Conservation (phyloP, 2,329 filamentous ascomycete species). For the Exophiala spinifera region DNA sequence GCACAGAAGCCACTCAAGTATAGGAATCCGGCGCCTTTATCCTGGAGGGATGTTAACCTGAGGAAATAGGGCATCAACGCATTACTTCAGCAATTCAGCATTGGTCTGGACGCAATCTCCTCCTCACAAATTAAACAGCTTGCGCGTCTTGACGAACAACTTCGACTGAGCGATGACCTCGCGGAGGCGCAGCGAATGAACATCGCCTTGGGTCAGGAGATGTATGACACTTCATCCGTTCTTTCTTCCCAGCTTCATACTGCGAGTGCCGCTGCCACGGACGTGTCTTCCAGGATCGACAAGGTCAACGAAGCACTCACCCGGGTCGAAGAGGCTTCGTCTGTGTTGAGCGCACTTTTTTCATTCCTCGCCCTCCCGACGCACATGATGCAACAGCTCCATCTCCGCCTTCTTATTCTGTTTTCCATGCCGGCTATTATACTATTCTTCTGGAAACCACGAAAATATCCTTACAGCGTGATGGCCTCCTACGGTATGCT, state of each 20-base stretch:
- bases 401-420: slow-evolving; percentile 13
- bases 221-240: slow-evolving; percentile 9
- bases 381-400: slow-evolving; percentile 12
- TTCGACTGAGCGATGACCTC: slow-evolving; percentile 13
- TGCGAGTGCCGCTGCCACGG: slow-evolving; percentile 12
- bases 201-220: slow-evolving; percentile 8
- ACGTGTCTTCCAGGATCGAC: slow-evolving; percentile 16
- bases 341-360: slow-evolving; percentile 14
- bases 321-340: slow-evolving; percentile 17
- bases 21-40: not conserved
- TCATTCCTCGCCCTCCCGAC: slow-evolving; percentile 15
- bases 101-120: slow-evolving; percentile 6
- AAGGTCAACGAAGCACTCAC: slow-evolving; percentile 20
- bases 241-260: slow-evolving; percentile 18
- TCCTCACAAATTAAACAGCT: slow-evolving; percentile 10
- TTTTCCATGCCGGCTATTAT: slow-evolving; percentile 11
- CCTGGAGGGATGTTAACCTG: not conserved
- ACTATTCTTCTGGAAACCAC: slow-evolving; percentile 16
- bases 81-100: slow-evolving; percentile 8
- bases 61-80: slow-evolving; percentile 8
- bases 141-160: slow-evolving; percentile 3
- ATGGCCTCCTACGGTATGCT: slow-evolving; percentile 18
- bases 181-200: slow-evolving; percentile 11
- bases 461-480: slow-evolving; percentile 15
- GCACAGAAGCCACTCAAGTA: slow-evolving; percentile 11